Evolutionary conservation across 1,284 basidiomycete genomes (phyloP).

Genomic region (Golubevia sp.): DNA sequence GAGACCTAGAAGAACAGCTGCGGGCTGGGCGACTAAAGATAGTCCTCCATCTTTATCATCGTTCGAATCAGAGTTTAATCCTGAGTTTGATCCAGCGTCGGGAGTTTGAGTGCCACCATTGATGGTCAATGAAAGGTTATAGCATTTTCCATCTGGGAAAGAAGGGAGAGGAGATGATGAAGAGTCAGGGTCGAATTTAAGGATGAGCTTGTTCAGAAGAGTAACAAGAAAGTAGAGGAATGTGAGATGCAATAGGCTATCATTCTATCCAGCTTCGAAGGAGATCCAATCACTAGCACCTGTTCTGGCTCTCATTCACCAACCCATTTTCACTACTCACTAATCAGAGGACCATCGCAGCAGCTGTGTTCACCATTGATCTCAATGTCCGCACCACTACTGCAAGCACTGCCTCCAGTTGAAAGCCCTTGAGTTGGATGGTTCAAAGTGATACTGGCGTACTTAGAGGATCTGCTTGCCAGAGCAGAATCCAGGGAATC

Average conservation of each 20-base stretch:
- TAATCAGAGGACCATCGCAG: neutral
- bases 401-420: neutral
- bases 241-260: no score
- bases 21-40: neutral
- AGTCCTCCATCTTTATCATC: neutral
- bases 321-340: no score
- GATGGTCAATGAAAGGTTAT: neutral
- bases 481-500: neutral
- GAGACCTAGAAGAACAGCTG: neutral
- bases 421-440: neutral
- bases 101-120: neutral
- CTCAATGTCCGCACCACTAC: neutral
- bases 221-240: no score
- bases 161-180: no score
- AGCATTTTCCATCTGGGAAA: no score
- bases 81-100: neutral
- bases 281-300: no score
- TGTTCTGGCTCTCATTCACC: no score
- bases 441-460: neutral
- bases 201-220: no score
- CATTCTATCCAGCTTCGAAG: no score
- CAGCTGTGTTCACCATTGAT: neutral
- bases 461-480: neutral
- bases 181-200: no score
- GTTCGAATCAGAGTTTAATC: neutral